Percentiles rank a stretch among this genome's conserved stretches.
phyloP scores from a whole-genome alignment of 2,329 filamentous ascomycete genomes.

The Fusarium oxysporum region DNA sequence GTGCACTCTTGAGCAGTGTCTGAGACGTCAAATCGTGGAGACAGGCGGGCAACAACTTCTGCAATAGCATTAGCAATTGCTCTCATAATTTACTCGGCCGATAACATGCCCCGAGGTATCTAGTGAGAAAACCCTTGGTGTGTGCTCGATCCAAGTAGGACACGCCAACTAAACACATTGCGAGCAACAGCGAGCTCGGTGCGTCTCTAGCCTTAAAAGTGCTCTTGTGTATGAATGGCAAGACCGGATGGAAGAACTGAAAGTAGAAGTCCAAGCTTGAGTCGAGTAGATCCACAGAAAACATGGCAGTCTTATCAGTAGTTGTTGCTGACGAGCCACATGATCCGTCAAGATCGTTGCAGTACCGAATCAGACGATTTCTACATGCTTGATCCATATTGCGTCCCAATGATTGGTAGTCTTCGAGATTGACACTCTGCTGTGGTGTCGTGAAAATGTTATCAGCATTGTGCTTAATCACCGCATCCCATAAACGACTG shows the following conservation, averaged over 20 bases:
- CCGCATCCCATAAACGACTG: neutral
- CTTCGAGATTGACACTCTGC: neutral
- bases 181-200: conserved; percentile 4
- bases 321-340: neutral
- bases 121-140: neutral
- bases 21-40: neutral
- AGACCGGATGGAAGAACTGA: conserved; percentile 17
- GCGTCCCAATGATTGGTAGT: neutral
- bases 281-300: conserved; percentile 9
- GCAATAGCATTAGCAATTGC: neutral
- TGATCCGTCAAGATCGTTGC: conserved; percentile 3
- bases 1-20: neutral
- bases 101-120: conserved; percentile 3
- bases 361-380: neutral
- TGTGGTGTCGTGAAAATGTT: conserved; percentile 6
- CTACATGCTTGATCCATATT: conserved; percentile 7
- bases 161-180: conserved; percentile 21
- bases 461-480: conserved; percentile 4
- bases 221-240: conserved; percentile 18
- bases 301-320: neutral
- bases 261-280: conserved; percentile 24
- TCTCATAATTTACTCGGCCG: neutral
- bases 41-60: conserved; percentile 2
- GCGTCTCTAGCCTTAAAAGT: conserved; percentile 9
- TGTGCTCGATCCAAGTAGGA: conserved; percentile 4